phyloP scores from a whole-genome alignment of 2,329 filamentous ascomycete genomes.

The Aspergillus brunneoviolaceus region DNA sequence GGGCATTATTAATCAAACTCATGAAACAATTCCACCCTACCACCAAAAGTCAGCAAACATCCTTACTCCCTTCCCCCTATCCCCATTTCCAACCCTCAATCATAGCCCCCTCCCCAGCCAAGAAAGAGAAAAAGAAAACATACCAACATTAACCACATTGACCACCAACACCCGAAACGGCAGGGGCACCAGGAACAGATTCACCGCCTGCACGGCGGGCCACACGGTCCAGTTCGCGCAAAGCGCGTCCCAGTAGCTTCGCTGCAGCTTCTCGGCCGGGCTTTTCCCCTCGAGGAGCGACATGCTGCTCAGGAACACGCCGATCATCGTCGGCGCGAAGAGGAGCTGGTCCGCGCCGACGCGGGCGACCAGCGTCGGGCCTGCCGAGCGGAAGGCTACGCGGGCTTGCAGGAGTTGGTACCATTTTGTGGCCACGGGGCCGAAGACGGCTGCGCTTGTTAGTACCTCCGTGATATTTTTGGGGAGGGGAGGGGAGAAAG shows the following conservation, averaged over 20 bases:
- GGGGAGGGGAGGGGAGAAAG: not conserved
- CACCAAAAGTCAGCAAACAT: not conserved
- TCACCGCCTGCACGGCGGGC: constrained; percentile 16
- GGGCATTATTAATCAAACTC: constrained; percentile 17
- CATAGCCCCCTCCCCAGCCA: no score
- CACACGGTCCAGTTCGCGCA: constrained; percentile 18
- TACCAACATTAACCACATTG: constrained; percentile 19
- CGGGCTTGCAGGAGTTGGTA: constrained; percentile 16
- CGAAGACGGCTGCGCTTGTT: constrained; percentile 12
- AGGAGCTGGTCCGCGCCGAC: constrained; percentile 17
- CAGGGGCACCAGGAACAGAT: constrained; percentile 16
- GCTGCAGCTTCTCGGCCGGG: constrained; percentile 14
- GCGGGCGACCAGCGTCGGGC: constrained; percentile 11
- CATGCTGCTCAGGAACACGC: constrained; percentile 20
- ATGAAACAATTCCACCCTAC: constrained; percentile 21
- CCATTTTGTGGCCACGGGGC: constrained; percentile 19
- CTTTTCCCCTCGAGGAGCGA: constrained; percentile 13
- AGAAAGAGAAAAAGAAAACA: not conserved
- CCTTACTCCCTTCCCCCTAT: no score
- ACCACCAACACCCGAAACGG: constrained; percentile 18
- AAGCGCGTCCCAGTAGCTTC: constrained; percentile 17
- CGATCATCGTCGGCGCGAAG: constrained; percentile 19
- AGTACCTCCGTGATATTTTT: no score
- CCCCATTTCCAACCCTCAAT: not conserved
- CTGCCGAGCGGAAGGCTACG: constrained; percentile 4